Base-by-base conservation (phyloP, 73 alveolate genomes). In the Blepharisma japonicum region DNA sequence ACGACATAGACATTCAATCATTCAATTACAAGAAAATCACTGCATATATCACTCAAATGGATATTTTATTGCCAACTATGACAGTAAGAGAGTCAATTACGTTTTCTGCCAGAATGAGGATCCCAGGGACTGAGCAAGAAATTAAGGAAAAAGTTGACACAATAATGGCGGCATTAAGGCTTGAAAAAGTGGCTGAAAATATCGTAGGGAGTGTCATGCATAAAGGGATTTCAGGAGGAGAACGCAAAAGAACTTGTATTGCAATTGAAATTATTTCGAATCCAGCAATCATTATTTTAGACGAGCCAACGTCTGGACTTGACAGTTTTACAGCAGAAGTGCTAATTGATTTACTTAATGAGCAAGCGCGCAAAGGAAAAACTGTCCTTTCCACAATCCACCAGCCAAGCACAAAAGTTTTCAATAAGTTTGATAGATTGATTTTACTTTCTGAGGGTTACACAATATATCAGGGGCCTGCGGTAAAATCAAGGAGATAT, bases 391-490 rank as follows among this genome's bases (percentile, higher is more conserved):
- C 50, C 21, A 61, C 77, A 14, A 61, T 61, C 0, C 77, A 61
- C 4, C 77, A 61, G 49, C 77, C 77, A 20, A 61, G 77, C 4
- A n/a, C n/a, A 1, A 21, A 61, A 2, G 20, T 61, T 23, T 61
- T 18, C 50, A 11, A 61, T 11, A 23, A 18, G 4, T 18, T 61
- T 27, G 49, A 27, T 4, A 11, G 3, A 11, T 23, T 61, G 4
- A 61, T 61, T 14, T 27, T 85, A 68, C 23, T 85, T 25, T 46
- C 82, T 46, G 81, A 71, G 2, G 92, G 92, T 0, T 27, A 38
- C 6, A 71, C 72, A 5, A 56, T 85, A 0, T 85, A 81, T 50
- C 72, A 80, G 47, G 92, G 92, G 45, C 79, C 67, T 0, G 77
- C 88, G 0, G 66, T 25, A 6, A 14, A 42, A 55, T 18, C 82